A percentile compares a stretch with the other conserved stretches of the same genome.
Evolutionary conservation across 2,329 filamentous ascomycete species (phyloP).

Genomic region (Aspergillus vadensis): DNA sequence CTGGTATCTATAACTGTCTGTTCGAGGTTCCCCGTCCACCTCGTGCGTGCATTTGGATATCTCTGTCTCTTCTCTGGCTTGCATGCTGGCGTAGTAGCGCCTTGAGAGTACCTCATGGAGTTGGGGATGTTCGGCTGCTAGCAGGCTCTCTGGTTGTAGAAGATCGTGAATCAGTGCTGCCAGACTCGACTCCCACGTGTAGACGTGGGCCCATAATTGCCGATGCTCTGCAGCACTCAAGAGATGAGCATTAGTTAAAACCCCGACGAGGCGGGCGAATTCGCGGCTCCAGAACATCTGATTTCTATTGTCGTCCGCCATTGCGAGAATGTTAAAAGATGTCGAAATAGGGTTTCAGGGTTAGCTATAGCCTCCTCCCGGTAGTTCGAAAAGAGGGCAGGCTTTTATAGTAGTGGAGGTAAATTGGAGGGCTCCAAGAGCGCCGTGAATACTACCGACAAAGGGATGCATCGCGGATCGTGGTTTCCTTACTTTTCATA

Average conservation of each 20-base stretch:
- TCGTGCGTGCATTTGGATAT: neutral
- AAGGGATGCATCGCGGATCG: too few relatives aligned
- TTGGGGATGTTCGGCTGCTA: neutral
- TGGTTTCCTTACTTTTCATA: too few relatives aligned
- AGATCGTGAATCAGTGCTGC: conserved; percentile 1
- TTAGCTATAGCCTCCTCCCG: too few relatives aligned
- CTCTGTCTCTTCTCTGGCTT: neutral
- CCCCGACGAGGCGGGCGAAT: neutral
- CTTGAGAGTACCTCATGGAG: neutral
- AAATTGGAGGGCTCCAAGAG: too few relatives aligned
- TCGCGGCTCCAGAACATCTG: neutral
- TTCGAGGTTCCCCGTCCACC: neutral
- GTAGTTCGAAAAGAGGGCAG: too few relatives aligned
- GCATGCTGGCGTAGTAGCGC: conserved; percentile 1
- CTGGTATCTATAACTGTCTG: neutral
- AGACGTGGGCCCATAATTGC: neutral
- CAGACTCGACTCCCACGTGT: neutral
- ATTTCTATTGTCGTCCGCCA: too few relatives aligned
- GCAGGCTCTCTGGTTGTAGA: neutral
- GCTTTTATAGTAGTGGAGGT: too few relatives aligned
- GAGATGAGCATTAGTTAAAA: neutral
- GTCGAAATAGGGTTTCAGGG: too few relatives aligned
- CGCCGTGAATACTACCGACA: too few relatives aligned
- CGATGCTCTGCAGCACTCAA: neutral
- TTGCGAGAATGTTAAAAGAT: too few relatives aligned